Conservation (phyloP, 345 rosid species). For the Euphorbia tirucalli region DNA sequence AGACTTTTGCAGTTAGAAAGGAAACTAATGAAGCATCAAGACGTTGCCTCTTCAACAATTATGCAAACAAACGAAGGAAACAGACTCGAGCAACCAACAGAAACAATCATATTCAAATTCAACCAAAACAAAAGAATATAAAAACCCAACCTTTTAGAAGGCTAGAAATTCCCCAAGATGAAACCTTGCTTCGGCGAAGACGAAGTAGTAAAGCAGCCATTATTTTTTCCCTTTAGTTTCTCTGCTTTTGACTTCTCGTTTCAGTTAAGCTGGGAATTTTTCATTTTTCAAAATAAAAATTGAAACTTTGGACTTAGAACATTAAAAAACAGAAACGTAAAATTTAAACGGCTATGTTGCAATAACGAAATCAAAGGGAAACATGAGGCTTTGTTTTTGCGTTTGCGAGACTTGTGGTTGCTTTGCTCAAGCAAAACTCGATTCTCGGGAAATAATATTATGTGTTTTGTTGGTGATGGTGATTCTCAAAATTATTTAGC, state of each 20-base stretch:
- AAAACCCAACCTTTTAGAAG: slow-evolving; percentile 49
- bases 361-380: slow-evolving; percentile 21
- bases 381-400: slow-evolving; percentile 3
- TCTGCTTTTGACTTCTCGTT: no score
- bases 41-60: neutral
- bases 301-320: neutral
- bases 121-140: neutral
- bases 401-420: no score
- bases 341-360: no score
- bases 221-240: neutral
- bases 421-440: neutral
- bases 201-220: slow-evolving; percentile 58
- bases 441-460: neutral
- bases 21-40: no score
- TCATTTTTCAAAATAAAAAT: no score
- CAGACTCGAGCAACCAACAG: neutral
- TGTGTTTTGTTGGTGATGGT: no score
- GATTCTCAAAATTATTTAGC: neutral
- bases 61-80: neutral
- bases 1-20: neutral
- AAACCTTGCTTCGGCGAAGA: slow-evolving; percentile 49
- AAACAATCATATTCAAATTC: neutral
- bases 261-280: no score
- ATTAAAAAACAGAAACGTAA: neutral
- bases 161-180: slow-evolving; percentile 50